Evolutionary conservation across 345 rosid genomes (phyloP), one percentile per base, ranked within the genome.

Genomic region (Sonneratia alba): DNA sequence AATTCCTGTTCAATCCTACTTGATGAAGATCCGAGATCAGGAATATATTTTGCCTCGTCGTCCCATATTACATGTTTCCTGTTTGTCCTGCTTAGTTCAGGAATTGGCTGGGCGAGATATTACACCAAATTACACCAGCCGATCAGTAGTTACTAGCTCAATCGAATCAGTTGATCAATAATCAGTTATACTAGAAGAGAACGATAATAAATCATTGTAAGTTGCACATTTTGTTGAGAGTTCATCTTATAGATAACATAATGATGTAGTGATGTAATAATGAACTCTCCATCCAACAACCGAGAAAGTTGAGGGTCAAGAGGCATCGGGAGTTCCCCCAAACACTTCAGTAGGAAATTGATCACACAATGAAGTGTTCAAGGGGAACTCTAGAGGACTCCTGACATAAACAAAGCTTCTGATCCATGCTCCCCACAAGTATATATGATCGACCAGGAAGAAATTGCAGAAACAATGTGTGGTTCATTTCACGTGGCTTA

Each of bases 281-380:
- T 18, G 22, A 57, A 7, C 63, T 57, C 36, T n/a, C 8, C 22
- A 53, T 53, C 22, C 22, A 53, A 53, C 22, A 53, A 2, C 59
- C 0, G 22, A 53, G 59, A 53, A 53, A 53, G 71, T 81, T 77
- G 24, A 67, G 36, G n/a, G 72, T 75, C 82, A 72, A 70, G 74
- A 55, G 75, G 59, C 78, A 76, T 81, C 81, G 24, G 56, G 86
- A 85, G 91, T 82, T 83, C 86, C 84, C 83, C 86, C 85, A 83
- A 85, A 85, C 91, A 83, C 82, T 87, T 83, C 85, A 83, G 77
- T 81, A 19, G 72, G 27, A 12, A 70, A 13, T 9, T 51, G 8
- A 24, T 32, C 45, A 61, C 75, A 73, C 76, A 76, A 10, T 83
- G 88, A 87, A 81, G 85, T 81, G 83, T 27, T 79, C 79, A 27